phyloP scores from a whole-genome alignment of 495 filamentous ascomycete genomes.

The Cladorrhinum samala region DNA sequence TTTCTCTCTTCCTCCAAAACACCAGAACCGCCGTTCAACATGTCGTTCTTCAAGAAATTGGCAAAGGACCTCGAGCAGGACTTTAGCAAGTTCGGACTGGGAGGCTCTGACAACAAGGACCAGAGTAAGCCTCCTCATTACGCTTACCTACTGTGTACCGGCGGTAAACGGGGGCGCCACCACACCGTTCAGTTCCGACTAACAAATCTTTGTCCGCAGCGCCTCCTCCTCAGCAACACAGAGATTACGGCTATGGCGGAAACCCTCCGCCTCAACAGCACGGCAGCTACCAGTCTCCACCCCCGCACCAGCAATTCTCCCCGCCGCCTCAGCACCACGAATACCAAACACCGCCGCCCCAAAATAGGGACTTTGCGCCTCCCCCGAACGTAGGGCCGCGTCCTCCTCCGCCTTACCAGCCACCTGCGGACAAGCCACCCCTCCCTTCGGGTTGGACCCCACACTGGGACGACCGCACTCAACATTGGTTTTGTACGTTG shows the following conservation, averaged over 20 bases:
- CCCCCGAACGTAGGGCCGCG: constrained; percentile 7
- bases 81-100: constrained; percentile 16
- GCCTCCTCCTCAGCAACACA: not conserved
- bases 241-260: constrained; percentile 25
- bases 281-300: constrained; percentile 7
- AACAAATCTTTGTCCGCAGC: not conserved
- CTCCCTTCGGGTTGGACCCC: constrained; percentile 55
- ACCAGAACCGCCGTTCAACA: constrained; percentile 1
- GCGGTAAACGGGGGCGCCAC: too few species aligned
- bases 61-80: constrained; percentile 18
- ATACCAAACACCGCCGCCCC: not conserved
- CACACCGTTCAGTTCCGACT: not conserved
- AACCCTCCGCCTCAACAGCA: constrained; percentile 16
- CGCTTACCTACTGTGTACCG: too few species aligned
- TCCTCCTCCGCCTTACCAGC: constrained; percentile 36
- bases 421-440: constrained; percentile 44
- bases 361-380: constrained; percentile 1
- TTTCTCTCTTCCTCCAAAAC: not conserved
- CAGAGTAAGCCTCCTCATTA: constrained; percentile 6
- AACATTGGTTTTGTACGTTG: constrained; percentile 49
- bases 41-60: constrained; percentile 30
- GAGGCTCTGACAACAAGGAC: constrained; percentile 18
- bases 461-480: constrained; percentile 50
- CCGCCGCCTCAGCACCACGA: not conserved
- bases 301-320: not conserved